phyloP scores from a whole-genome alignment of 2,329 filamentous ascomycete species.

The Claviceps pazoutovae region DNA sequence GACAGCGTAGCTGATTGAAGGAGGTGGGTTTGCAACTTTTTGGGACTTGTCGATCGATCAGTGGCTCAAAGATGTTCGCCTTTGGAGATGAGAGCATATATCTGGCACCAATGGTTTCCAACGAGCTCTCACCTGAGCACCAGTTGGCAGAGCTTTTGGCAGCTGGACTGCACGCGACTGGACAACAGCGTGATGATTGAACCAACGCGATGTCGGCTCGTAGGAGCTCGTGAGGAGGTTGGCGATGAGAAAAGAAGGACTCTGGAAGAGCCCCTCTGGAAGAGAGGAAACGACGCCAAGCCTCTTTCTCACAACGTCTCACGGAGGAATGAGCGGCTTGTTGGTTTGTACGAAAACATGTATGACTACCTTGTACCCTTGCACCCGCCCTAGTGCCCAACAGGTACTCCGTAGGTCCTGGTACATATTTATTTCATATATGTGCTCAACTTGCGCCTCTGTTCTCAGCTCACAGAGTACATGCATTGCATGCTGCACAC shows the following conservation, averaged over 20 bases:
- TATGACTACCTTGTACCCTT: no score
- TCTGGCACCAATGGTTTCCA: neutral
- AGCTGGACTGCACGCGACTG: no score
- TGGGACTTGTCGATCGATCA: neutral
- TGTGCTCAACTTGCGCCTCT: no score
- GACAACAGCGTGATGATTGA: no score
- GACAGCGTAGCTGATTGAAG: neutral
- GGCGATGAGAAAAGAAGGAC: neutral
- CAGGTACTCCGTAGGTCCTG: no score
- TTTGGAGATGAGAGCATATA: neutral
- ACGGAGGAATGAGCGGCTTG: neutral
- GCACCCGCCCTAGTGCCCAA: neutral
- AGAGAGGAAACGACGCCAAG: neutral
- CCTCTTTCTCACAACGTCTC: neutral
- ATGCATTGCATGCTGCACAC: no score
- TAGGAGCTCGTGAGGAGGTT: neutral
- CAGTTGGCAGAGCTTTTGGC: no score
- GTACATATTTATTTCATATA: no score
- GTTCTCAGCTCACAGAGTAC: no score
- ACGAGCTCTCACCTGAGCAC: neutral
- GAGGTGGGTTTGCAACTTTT: neutral
- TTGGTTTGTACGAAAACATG: neutral
- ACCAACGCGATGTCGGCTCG: neutral
- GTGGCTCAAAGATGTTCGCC: neutral
- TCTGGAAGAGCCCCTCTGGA: no score